These are phyloP conservation scores for Fragilaria radians DNA, from an alignment of 108 stramenopile genomes.

Conservation along the genomic window DNA sequence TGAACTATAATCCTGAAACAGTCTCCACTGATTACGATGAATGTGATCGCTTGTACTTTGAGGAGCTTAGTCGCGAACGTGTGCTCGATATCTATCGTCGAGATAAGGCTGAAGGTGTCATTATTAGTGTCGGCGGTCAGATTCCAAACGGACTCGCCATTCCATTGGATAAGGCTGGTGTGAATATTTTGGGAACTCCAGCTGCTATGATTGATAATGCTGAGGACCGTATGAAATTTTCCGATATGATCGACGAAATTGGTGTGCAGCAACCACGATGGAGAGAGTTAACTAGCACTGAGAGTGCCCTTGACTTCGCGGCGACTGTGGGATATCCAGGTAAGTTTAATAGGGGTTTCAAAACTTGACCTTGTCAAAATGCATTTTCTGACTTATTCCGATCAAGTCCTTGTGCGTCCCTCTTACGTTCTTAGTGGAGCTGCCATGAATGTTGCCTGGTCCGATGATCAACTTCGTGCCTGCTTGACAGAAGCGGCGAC, in stretches of 20 bases:
- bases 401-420: slow-evolving; percentile 92
- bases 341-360: slow-evolving; percentile 9
- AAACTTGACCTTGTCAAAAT: slow-evolving; percentile 1
- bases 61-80: slow-evolving; percentile 92
- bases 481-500: slow-evolving; percentile 88
- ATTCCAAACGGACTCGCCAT: slow-evolving; percentile 97
- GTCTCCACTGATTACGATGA: slow-evolving; percentile 99
- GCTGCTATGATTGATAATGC: slow-evolving; percentile 95
- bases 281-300: slow-evolving; percentile 84
- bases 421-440: slow-evolving; percentile 97
- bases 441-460: slow-evolving; percentile 97
- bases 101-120: slow-evolving; percentile 80
- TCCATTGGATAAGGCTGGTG: slow-evolving; percentile 86
- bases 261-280: slow-evolving; percentile 95
- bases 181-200: slow-evolving; percentile 90
- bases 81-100: slow-evolving; percentile 93
- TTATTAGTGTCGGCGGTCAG: slow-evolving; percentile 93
- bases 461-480: slow-evolving; percentile 82
- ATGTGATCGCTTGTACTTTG: slow-evolving; percentile 98
- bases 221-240: slow-evolving; percentile 96
- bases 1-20: slow-evolving; percentile 99
- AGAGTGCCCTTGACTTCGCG: slow-evolving; percentile 88
- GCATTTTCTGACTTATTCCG: slow-evolving; percentile 10
- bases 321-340: slow-evolving; percentile 83
- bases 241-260: slow-evolving; percentile 94